Evolutionary conservation across 768 basidiomycete species (phyloP).

Genomic region (Russula brevipes): DNA sequence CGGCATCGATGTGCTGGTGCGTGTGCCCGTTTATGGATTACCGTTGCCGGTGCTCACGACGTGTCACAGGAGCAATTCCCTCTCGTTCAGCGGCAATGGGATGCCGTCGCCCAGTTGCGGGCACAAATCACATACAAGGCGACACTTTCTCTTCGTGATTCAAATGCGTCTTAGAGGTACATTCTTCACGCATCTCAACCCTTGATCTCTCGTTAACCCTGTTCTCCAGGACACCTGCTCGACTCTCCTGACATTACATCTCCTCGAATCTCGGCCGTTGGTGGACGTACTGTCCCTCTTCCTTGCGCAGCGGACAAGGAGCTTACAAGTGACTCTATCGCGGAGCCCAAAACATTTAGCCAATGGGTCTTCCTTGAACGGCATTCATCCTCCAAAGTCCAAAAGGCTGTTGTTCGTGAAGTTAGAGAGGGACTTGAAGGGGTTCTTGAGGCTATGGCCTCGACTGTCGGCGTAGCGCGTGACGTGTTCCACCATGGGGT

Average conservation of each 20-base stretch:
- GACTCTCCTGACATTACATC: slow-evolving; percentile 73
- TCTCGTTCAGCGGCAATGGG: slow-evolving; percentile 90
- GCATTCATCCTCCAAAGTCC: slow-evolving; percentile 21
- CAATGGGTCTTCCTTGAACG: slow-evolving; percentile 15
- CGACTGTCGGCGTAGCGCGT: slow-evolving; percentile 54
- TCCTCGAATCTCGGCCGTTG: slow-evolving; percentile 84
- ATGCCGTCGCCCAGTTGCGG: slow-evolving; percentile 78
- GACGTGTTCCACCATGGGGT: slow-evolving; percentile 47
- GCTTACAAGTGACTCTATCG: slow-evolving; percentile 40
- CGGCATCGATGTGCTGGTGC: slow-evolving; percentile 59
- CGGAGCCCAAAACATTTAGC: slow-evolving; percentile 21
- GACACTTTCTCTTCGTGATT: slow-evolving; percentile 70
- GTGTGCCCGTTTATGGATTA: slow-evolving; percentile 25
- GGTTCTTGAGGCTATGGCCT: slow-evolving; percentile 50
- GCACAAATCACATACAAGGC: slow-evolving; percentile 85
- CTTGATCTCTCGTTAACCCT: slow-evolving; percentile 4
- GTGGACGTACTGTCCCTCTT: slow-evolving; percentile 65
- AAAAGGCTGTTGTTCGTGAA: slow-evolving; percentile 41
- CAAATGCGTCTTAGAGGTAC: slow-evolving; percentile 49
- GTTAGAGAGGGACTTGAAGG: slow-evolving; percentile 50
- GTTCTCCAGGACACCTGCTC: slow-evolving; percentile 61
- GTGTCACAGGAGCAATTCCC: slow-evolving; percentile 71
- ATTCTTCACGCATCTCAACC: slow-evolving; percentile 20
- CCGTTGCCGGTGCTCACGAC: neutral
- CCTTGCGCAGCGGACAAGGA: slow-evolving; percentile 64